Base-by-base conservation (phyloP, 768 basidiomycete species). In the Lactifluus volemus region DNA sequence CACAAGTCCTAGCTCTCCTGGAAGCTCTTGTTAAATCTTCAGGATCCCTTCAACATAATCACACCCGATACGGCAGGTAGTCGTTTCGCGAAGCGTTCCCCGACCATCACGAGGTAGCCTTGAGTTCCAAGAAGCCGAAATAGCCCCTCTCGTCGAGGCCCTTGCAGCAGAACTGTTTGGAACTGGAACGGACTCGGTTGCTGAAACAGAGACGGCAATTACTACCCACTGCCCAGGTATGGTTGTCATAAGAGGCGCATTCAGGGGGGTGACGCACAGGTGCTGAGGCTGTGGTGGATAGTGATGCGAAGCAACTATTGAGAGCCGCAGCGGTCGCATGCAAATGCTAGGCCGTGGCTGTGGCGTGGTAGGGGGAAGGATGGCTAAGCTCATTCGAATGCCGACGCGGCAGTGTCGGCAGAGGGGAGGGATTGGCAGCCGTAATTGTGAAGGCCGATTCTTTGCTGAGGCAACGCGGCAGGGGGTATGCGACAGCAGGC, bases 101-200 rank as follows among this genome's bases (percentile, higher is more conserved):
- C 79, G 86, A 41, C 78, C 85, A 48, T 69, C 76, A 8, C 76
- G 87, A 21, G 86, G 86, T 55, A 86, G 87, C 58, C 81, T 81
- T 38, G 81, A 86, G 6, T 87, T 80, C 74, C 84, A 84, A 65
- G 84, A 88, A 64, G 80, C 81, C 12, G 77, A 88, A 32, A 87
- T 88, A 15, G 75, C 83, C 25, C 88, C 86, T 0, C 73, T 91
- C 34, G 81, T 90, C 10, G 87, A 86, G 67, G 82, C 86, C 8
- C 78, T 90, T 41, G 84, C 87, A 29, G 78, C 82, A 44, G 88
- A 88, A 67, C 73, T 73, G 44, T 69, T 91, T 51, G 75, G 80
- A 48, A 71, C 79, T 59, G 77, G 77, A 41, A 75, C 76, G 62
- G 77, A 79, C 5, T 77, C 78, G 1, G 66, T 73, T 42, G 60